Evolutionary conservation across 2,329 filamentous ascomycete genomes (phyloP), one percentile per base, ranked within the genome.

Genomic region (Fusarium scirpi): DNA sequence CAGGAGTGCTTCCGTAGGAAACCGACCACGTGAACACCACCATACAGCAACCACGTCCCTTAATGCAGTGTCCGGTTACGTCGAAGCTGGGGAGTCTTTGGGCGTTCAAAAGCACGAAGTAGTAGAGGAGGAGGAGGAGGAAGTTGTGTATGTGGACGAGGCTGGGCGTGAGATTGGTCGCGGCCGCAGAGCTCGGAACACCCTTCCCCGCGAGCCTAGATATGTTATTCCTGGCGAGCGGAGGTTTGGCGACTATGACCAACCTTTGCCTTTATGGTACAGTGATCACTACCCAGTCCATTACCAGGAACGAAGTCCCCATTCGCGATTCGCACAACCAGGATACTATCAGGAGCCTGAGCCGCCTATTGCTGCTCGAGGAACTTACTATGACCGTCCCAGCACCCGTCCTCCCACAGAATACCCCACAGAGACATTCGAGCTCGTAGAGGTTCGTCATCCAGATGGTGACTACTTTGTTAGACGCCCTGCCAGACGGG

Each of bases 391-490:
- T 40, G 65, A 71, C 24, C 49, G 34, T 18, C 55, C 29, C 10
- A 38, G 51, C 32, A 30, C 34, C 18, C 63, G 18, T 18, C 65
- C 57, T n/a, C 59, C 60, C 7, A 32, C 46, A 20, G 55, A 54
- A 11, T 66, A 52, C 27, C 52, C 65, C 16, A 60, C 73, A 8
- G 80, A 81, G 48, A 69, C 79, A 7, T 83, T 82, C 62, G 85
- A 87, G 70, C 77, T 85, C 13, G 79, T 87, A 34, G 80, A 83
- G 41, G 81, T 85, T 10, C 78, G 80, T 15, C 82, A 84, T 69
- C 77, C 81, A 3, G 76, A 81, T 22, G 84, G 84, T 13, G 80
- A 84, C 51, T 86, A 86, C 64, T 82, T 83, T 63, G 79, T 85
- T 56, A 79, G 81, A 41, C 80, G 83, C 29, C 83, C 83, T 7